Percentiles rank a stretch among this genome's conserved stretches.
phyloP scores from a whole-genome alignment of 768 basidiomycete species.

The Leccinum imitatum region DNA sequence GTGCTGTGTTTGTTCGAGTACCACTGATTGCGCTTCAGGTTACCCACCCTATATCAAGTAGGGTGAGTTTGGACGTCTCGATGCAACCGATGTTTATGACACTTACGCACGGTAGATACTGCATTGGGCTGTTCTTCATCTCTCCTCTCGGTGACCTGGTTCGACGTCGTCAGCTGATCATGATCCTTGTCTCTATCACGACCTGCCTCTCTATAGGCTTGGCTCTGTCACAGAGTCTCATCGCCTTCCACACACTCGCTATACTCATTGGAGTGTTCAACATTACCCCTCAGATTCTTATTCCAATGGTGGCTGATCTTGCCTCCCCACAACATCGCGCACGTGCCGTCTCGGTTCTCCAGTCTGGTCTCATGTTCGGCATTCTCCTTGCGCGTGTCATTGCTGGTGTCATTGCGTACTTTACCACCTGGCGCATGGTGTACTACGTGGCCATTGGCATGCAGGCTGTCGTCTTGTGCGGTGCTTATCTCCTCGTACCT shows the following conservation, averaged over 20 bases:
- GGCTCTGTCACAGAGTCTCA: conserved; percentile 35
- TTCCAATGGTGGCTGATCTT: conserved; percentile 48
- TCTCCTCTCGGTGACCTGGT: conserved; percentile 49
- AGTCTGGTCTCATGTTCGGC: conserved; percentile 30
- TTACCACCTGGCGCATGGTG: conserved; percentile 39
- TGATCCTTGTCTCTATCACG: conserved; percentile 35
- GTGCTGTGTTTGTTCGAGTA: not conserved
- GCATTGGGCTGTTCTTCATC: conserved; percentile 41
- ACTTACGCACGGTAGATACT: not conserved
- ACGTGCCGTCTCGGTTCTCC: conserved; percentile 32
- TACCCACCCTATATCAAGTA: conserved; percentile 66
- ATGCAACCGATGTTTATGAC: not conserved
- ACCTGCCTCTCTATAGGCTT: conserved; percentile 40
- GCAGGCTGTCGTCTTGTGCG: conserved; percentile 29
- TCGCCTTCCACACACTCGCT: conserved; percentile 34
- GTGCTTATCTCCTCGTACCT: conserved; percentile 37
- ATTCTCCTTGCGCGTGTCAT: conserved; percentile 33
- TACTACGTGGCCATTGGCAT: conserved; percentile 44
- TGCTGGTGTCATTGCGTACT: conserved; percentile 42
- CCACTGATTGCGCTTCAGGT: conserved; percentile 34
- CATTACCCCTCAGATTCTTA: conserved; percentile 39
- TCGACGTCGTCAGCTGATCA: conserved; percentile 41
- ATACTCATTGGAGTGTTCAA: conserved; percentile 40
- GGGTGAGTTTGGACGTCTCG: conserved; percentile 41
- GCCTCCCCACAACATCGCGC: conserved; percentile 31